phyloP scores from a whole-genome alignment of 2,329 filamentous ascomycete genomes.

The Stagonosporopsis cucurbitacearum region DNA sequence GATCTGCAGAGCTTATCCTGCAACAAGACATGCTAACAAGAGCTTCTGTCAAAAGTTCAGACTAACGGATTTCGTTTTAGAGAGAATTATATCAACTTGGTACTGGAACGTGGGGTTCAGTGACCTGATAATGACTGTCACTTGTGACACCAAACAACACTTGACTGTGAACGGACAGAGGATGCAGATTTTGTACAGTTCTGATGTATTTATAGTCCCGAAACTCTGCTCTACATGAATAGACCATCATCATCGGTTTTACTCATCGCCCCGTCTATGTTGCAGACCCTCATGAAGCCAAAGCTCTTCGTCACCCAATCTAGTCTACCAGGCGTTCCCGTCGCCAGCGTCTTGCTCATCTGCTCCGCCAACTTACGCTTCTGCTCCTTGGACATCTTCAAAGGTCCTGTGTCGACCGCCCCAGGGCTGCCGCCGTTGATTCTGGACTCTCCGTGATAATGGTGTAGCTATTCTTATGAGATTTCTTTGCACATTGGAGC shows the following conservation, averaged over 20 bases:
- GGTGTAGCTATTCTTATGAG: slow-evolving; percentile 58
- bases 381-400: slow-evolving; percentile 43
- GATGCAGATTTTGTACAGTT: not conserved
- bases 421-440: slow-evolving; percentile 69
- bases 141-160: not conserved
- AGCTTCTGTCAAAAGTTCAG: slow-evolving; percentile 10
- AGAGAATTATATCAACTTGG: not conserved
- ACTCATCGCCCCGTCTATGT: slow-evolving; percentile 54
- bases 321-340: slow-evolving; percentile 34
- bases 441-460: slow-evolving; percentile 65
- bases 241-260: slow-evolving; percentile 51
- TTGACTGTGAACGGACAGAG: not conserved
- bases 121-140: slow-evolving; percentile 6
- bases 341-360: slow-evolving; percentile 32
- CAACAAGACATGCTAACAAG: slow-evolving; percentile 9
- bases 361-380: slow-evolving; percentile 31
- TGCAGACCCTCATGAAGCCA: slow-evolving; percentile 56
- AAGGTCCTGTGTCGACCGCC: slow-evolving; percentile 54
- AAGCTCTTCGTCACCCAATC: slow-evolving; percentile 54
- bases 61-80: not conserved
- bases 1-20: slow-evolving; percentile 15
- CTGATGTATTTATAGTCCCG: not conserved
- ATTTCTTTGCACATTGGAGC: slow-evolving; percentile 52
- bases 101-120: not conserved
- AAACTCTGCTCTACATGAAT: slow-evolving; percentile 19